A percentile compares a stretch with the other conserved stretches of the same genome.
Evolutionary conservation across 306 rosid genomes (phyloP).

Genomic region (Lupinus albus): DNA sequence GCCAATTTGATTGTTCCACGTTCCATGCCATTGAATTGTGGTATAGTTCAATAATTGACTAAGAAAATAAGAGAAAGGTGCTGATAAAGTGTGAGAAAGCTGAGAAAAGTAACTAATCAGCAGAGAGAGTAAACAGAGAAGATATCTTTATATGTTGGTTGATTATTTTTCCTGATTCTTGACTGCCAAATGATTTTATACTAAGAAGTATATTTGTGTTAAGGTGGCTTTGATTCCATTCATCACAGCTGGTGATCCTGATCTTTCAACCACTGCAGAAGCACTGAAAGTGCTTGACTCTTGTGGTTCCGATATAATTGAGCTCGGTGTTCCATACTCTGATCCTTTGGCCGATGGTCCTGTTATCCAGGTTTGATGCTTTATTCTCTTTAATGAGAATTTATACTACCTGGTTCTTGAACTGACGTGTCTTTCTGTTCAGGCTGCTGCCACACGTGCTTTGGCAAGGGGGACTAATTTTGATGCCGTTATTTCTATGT

Average conservation of each 20-base stretch:
- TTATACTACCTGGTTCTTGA: conserved; percentile 32
- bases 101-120: too few species aligned
- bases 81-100: too few species aligned
- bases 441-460: conserved; percentile 96
- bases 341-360: conserved; percentile 99
- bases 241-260: conserved; percentile 96
- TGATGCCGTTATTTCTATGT: conserved; percentile 67
- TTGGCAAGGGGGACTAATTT: conserved; percentile 81
- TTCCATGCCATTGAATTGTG: too few species aligned
- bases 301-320: conserved; percentile 91
- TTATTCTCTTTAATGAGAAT: conserved; percentile 18
- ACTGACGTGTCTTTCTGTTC: conserved; percentile 40
- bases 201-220: conserved; percentile 42
- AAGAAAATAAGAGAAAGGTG: too few species aligned
- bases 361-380: conserved; percentile 79
- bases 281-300: conserved; percentile 86
- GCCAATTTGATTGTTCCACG: too few species aligned
- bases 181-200: conserved; percentile 32
- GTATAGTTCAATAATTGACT: too few species aligned
- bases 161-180: neutral
- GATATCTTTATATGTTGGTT: neutral
- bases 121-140: too few species aligned
- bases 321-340: conserved; percentile 89
- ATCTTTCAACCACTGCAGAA: conserved; percentile 84
- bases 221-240: conserved; percentile 90